Evolutionary conservation across 1,139 yeast species (phyloP).

Genomic region (Yamadazyma diddensiae): DNA sequence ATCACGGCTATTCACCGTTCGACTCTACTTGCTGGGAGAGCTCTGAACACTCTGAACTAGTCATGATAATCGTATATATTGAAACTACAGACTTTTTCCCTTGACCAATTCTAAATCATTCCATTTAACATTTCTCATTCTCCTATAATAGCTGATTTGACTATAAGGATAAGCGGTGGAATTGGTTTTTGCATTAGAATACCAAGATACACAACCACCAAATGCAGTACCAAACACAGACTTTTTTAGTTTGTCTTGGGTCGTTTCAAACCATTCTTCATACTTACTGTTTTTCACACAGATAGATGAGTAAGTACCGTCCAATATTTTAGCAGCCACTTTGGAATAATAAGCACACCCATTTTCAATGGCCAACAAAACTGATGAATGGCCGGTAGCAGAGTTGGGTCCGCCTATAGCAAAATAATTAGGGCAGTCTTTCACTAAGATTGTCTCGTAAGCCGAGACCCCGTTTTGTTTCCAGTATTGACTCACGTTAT

Average conservation of each 20-base stretch:
- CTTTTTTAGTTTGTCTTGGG: slow-evolving; percentile 25
- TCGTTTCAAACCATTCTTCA: slow-evolving; percentile 31
- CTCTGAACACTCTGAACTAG: too few species aligned
- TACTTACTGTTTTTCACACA: slow-evolving; percentile 32
- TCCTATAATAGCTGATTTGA: slow-evolving; percentile 33
- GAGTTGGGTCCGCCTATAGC: slow-evolving; percentile 42
- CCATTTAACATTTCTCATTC: slow-evolving; percentile 27
- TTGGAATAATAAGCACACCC: slow-evolving; percentile 25
- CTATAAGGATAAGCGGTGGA: slow-evolving; percentile 40
- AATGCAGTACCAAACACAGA: slow-evolving; percentile 39
- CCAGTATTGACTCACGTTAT: slow-evolving; percentile 24
- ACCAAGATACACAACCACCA: slow-evolving; percentile 48
- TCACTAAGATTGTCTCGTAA: slow-evolving; percentile 33
- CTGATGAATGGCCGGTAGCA: slow-evolving; percentile 45
- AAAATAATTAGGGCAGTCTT: slow-evolving; percentile 37
- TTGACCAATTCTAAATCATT: slow-evolving; percentile 19
- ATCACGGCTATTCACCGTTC: too few species aligned
- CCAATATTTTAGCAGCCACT: slow-evolving; percentile 26
- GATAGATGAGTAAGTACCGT: slow-evolving; percentile 29
- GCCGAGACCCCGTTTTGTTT: slow-evolving; percentile 31
- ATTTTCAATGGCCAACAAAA: slow-evolving; percentile 41
- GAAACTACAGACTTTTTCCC: too few species aligned
- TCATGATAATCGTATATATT: too few species aligned
- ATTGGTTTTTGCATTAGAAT: slow-evolving; percentile 27
- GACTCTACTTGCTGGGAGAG: too few species aligned